These are phyloP conservation scores for Tolypocladium pustulatum DNA, from an alignment of 2,329 filamentous ascomycete genomes.

Conservation along the genomic window DNA sequence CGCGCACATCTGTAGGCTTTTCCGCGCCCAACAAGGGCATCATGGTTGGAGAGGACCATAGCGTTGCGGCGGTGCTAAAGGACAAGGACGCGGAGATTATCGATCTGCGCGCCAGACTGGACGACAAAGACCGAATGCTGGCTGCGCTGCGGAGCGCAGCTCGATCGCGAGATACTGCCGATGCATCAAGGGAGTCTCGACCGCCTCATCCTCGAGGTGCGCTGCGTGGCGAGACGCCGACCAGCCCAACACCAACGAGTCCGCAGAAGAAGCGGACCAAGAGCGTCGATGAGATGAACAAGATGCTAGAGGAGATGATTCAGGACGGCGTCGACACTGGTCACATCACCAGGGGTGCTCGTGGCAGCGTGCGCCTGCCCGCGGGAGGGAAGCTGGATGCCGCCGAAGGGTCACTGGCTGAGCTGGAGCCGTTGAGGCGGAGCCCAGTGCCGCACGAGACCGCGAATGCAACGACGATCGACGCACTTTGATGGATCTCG, in stretches of 20 bases:
- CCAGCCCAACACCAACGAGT: constrained; percentile 13
- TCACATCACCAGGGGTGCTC: constrained; percentile 53
- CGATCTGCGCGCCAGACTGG: constrained; percentile 76
- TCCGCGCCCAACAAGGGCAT: constrained; percentile 49
- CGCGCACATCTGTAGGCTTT: constrained; percentile 69
- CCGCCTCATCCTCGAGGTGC: constrained; percentile 14
- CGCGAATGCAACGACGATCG: constrained; percentile 12
- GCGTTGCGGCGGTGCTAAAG: constrained; percentile 59
- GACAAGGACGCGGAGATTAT: constrained; percentile 92
- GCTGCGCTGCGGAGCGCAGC: constrained; percentile 75
- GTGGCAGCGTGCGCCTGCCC: constrained; percentile 56
- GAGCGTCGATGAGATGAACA: constrained; percentile 86
- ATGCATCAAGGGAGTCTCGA: constrained; percentile 31
- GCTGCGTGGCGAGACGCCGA: constrained; percentile 4
- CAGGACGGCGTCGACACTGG: constrained; percentile 74
- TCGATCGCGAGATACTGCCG: constrained; percentile 74
- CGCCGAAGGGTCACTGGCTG: constrained; percentile 20
- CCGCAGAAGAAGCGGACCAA: constrained; percentile 43
- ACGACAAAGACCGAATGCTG: constrained; percentile 94
- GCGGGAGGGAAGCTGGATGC: constrained; percentile 30
- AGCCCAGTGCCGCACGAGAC: constrained; percentile 19
- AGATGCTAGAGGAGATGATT: constrained; percentile 94
- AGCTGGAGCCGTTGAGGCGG: constrained; percentile 28
- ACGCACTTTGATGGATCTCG: constrained; percentile 12
- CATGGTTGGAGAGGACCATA: constrained; percentile 69